These are phyloP conservation scores for Sporisorium reilianum DNA, from an alignment of 1,284 basidiomycete genomes.

Conservation along the genomic window DNA sequence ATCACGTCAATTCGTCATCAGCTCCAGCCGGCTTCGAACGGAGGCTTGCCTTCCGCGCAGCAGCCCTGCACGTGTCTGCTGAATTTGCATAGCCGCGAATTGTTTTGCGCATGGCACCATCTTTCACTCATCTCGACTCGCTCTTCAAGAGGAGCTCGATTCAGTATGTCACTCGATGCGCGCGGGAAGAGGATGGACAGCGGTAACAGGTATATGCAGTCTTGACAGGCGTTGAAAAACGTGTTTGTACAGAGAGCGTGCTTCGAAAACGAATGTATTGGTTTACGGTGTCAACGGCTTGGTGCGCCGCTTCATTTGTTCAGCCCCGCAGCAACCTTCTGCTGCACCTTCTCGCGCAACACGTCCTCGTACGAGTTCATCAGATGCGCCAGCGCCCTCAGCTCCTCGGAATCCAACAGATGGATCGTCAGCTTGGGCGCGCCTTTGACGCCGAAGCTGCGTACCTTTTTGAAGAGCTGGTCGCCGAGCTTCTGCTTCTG, in stretches of 20 bases:
- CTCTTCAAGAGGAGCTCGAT: too few species aligned
- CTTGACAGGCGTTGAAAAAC: not conserved
- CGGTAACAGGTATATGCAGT: not conserved
- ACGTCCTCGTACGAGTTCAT: slow-evolving; percentile 87
- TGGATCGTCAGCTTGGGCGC: slow-evolving; percentile 76
- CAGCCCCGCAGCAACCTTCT: slow-evolving; percentile 39
- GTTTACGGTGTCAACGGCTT: too few species aligned
- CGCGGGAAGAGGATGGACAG: not conserved
- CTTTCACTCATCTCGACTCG: not conserved
- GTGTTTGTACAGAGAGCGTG: not conserved
- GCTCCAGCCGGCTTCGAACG: not conserved
- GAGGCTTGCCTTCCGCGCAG: not conserved
- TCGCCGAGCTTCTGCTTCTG: slow-evolving; percentile 78
- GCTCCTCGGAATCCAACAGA: slow-evolving; percentile 84
- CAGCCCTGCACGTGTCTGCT: not conserved
- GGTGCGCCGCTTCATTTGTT: slow-evolving; percentile 35
- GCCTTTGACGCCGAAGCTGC: slow-evolving; percentile 81
- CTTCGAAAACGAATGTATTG: not conserved
- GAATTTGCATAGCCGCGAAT: not conserved
- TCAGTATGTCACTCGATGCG: too few species aligned
- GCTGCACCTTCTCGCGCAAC: slow-evolving; percentile 75
- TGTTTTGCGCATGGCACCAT: not conserved
- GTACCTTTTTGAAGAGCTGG: slow-evolving; percentile 77
- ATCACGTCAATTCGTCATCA: slow-evolving; percentile 2
- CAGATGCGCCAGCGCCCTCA: slow-evolving; percentile 82